Evolutionary conservation across 257 asterid species (phyloP).

Genomic region (Apocynum venetum): DNA sequence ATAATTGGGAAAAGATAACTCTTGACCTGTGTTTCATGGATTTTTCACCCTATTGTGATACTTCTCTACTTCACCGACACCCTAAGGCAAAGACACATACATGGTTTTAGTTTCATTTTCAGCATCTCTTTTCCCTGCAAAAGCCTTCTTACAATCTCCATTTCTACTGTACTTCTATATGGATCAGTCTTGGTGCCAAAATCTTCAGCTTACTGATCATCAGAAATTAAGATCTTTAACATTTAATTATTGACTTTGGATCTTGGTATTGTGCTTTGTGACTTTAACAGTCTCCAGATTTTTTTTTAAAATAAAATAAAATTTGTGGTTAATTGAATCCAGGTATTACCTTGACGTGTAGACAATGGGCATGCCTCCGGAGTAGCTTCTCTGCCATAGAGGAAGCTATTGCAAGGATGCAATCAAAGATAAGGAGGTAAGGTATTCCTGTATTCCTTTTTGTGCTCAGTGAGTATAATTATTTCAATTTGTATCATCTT

Average conservation of each 20-base stretch:
- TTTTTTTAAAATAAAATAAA: not conserved
- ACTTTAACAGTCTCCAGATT: not conserved
- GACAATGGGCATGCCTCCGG: conserved; percentile 58
- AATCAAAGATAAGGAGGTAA: conserved; percentile 31
- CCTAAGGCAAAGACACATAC: not conserved
- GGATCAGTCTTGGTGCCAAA: not conserved
- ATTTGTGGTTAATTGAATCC: conserved; percentile 18
- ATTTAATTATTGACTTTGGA: not conserved
- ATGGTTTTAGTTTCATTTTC: not conserved
- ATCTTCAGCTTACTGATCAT: not conserved
- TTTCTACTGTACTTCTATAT: not conserved
- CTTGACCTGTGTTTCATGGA: not conserved
- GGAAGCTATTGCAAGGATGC: conserved; percentile 43
- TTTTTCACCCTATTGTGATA: too few species aligned
- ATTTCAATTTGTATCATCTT: not conserved
- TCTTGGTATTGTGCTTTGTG: not conserved
- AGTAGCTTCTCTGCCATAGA: conserved; percentile 45
- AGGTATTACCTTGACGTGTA: conserved; percentile 49
- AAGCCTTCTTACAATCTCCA: not conserved
- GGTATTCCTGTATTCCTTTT: not conserved
- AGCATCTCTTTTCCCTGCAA: not conserved
- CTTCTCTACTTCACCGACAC: not conserved
- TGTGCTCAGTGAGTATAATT: not conserved
- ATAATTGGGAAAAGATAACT: too few species aligned
- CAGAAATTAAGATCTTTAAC: not conserved